phyloP scores from a whole-genome alignment of 140 eudicot genomes.

The Bidens hawaiensis region DNA sequence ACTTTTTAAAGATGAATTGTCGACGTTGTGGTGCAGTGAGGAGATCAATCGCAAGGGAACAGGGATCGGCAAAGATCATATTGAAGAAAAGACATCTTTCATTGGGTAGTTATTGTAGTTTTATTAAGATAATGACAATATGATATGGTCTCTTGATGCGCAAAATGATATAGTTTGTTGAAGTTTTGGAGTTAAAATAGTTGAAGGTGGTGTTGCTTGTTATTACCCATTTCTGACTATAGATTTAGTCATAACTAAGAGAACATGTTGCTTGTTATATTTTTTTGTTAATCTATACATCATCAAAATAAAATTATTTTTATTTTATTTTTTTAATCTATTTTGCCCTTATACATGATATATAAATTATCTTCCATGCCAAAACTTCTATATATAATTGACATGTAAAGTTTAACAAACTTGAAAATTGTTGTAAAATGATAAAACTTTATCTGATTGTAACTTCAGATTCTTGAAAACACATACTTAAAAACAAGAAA shows the following conservation, averaged over 20 bases:
- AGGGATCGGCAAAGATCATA: conserved; percentile 35
- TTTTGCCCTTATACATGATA: no score
- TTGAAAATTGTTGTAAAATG: conserved; percentile 26
- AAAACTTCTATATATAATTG: conserved; percentile 13
- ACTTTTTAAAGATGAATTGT: neutral
- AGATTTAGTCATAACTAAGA: conserved; percentile 9
- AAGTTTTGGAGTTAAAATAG: neutral
- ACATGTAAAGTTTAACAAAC: neutral
- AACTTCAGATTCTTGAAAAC: conserved; percentile 24
- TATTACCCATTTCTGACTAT: conserved; percentile 4
- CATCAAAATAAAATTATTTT: no score
- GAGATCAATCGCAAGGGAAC: conserved; percentile 44
- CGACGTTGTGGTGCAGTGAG: conserved; percentile 37
- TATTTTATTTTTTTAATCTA: no score
- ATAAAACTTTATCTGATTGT: conserved; percentile 19
- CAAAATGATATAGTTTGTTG: no score
- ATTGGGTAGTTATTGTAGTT: conserved; percentile 23
- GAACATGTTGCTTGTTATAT: neutral
- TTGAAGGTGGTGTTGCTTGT: conserved; percentile 10
- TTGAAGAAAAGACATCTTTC: conserved; percentile 16
- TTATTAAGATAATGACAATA: neutral
- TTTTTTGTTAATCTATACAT: no score
- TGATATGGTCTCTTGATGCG: conserved; percentile 7
- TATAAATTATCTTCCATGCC: no score
- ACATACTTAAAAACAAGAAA: conserved; percentile 23